Evolutionary conservation across 2,329 filamentous ascomycete genomes (phyloP), one percentile per base, ranked within the genome.

Genomic region (Beauveria scarabaeidicola): DNA sequence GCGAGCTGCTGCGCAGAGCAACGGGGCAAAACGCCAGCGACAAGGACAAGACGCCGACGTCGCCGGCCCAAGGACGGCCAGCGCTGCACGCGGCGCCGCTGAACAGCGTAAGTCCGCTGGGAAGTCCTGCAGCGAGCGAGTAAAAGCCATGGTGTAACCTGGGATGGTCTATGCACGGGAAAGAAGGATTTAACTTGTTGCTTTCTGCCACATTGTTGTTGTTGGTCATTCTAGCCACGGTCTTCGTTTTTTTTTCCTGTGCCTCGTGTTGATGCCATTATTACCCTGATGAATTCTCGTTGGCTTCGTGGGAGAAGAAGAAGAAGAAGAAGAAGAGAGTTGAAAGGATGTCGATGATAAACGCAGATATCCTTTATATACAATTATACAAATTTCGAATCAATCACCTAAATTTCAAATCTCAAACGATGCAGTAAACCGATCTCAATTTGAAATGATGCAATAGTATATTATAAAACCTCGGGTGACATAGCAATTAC

Each of bases 81-180:
- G 92, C 94, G 3, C 75, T 97, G 63, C 94, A 97, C 71, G 87
- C 90, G 5, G 93, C 90, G 25, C 90, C 92, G 1, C 74, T 97
- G 48, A 90, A 96, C 71, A 83, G 83, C 13, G 83, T 92, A 58
- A 83, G 81, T 64, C 81, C 83, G 1, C 63, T 75, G 21, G 67
- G 69, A n/a, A 81, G 77, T 57, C 77, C 78, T 4, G 38, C 67
- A 11, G 50, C 54, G 38, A 19, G 10, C 21, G 44, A 48, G 43
- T 55, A 59, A 15, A 36, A 36, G 32, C 15, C 11, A 15, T 36
- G 32, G 32, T 36, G 13, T 2, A 36, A 36, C 11, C 13, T 36
- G 11, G 32, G 11, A 5, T 36, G 13, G 11, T 15, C 13, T 36
- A 36, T 36, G 32, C 11, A 36, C 32, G 5, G 38, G 48, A 36